Conservation (phyloP, 169 alveolate species). For the Plasmodium cynomolgi region DNA sequence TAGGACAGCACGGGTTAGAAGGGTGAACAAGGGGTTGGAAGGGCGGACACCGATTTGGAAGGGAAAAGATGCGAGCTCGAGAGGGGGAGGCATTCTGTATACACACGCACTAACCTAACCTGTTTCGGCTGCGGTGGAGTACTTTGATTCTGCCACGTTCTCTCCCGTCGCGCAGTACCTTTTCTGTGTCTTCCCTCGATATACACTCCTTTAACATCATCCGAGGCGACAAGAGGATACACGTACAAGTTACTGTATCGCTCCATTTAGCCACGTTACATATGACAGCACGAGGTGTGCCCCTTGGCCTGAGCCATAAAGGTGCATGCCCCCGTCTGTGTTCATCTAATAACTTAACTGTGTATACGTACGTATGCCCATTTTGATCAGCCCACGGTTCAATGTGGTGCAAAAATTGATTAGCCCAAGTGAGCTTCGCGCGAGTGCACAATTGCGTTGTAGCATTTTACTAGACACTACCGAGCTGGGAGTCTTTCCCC, state of each 20-base stretch:
- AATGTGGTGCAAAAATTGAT: not conserved
- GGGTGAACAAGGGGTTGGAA: not conserved
- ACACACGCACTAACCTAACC: not conserved
- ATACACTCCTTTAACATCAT: not conserved
- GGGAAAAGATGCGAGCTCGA: not conserved
- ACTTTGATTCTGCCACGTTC: not conserved
- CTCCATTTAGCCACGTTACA: not conserved
- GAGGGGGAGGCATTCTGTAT: not conserved
- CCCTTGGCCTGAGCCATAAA: not conserved
- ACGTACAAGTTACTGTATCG: not conserved
- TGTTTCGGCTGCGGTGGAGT: not conserved
- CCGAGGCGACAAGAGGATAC: not conserved
- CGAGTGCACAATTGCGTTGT: not conserved
- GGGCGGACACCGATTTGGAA: not conserved
- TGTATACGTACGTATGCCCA: not conserved
- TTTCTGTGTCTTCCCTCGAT: not conserved
- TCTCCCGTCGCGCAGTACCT: not conserved
- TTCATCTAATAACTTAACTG: not conserved
- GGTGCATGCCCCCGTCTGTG: not conserved
- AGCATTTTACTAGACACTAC: not conserved
- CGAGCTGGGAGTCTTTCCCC: too few species aligned
- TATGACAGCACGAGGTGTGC: not conserved
- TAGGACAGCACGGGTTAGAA: not conserved
- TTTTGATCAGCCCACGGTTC: not conserved
- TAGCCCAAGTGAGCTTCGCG: not conserved